A percentile compares a stretch with the other conserved stretches of the same genome.
These are phyloP conservation scores for Rhizopus arrhizus DNA, from an alignment of 371 early-diverging fungal species.

Conservation along the genomic window DNA sequence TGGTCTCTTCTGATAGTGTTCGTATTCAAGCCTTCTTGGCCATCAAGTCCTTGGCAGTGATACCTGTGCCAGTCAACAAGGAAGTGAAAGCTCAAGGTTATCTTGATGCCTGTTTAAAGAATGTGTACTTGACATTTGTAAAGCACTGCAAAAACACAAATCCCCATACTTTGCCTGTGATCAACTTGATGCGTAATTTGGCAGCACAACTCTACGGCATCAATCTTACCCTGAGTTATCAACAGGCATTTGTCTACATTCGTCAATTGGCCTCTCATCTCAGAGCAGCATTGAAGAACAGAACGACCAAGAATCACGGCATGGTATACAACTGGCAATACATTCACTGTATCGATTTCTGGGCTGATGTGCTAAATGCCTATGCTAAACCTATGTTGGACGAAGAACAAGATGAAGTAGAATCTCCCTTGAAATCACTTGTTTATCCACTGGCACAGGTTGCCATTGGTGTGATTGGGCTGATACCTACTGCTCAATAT, in stretches of 20 bases:
- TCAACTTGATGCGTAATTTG: conserved; percentile 88
- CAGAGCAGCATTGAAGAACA: conserved; percentile 79
- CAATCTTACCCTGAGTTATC: conserved; percentile 78
- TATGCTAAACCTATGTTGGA: conserved; percentile 52
- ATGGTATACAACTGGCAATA: conserved; percentile 95
- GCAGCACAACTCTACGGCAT: conserved; percentile 84
- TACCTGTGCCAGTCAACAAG: conserved; percentile 29
- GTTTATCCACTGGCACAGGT: conserved; percentile 93
- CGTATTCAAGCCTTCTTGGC: conserved; percentile 81
- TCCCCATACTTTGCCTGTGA: conserved; percentile 76
- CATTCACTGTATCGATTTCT: conserved; percentile 85
- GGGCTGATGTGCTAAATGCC: conserved; percentile 80
- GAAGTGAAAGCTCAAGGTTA: conserved; percentile 24
- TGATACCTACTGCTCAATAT: conserved; percentile 86
- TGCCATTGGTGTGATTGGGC: conserved; percentile 74
- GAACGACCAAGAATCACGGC: conserved; percentile 82
- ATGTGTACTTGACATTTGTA: conserved; percentile 81
- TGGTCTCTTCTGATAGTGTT: conserved; percentile 63
- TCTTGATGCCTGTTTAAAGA: conserved; percentile 65
- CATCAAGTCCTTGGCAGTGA: conserved; percentile 70
- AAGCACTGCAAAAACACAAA: conserved; percentile 76
- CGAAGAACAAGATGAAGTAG: conserved; percentile 46
- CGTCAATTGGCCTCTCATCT: conserved; percentile 90
- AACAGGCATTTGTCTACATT: conserved; percentile 89
- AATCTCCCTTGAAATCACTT: conserved; percentile 70